phyloP scores from a whole-genome alignment of 306 rosid species.

The Trifolium fragiferum region DNA sequence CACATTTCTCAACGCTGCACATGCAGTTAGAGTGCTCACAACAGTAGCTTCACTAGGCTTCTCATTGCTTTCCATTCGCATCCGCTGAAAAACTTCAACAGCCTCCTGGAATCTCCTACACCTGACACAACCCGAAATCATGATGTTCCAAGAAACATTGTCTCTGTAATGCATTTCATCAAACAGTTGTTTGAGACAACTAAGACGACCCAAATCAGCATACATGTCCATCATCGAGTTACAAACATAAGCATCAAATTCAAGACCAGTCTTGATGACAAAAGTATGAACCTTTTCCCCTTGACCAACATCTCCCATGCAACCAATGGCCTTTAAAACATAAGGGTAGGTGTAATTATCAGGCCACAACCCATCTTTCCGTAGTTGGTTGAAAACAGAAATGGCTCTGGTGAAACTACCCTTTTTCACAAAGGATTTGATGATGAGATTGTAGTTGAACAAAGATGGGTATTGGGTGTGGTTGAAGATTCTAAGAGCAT shows the following conservation, averaged over 20 bases:
- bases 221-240: constrained; percentile 79
- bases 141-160: constrained; percentile 71
- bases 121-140: constrained; percentile 64
- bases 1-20: constrained; percentile 54
- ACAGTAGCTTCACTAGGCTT: constrained; percentile 67
- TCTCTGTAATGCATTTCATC: constrained; percentile 66
- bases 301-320: constrained; percentile 48
- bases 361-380: constrained; percentile 57
- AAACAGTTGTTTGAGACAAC: constrained; percentile 43
- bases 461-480: constrained; percentile 51
- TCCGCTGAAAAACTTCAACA: constrained; percentile 46
- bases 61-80: constrained; percentile 54
- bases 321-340: constrained; percentile 69
- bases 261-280: constrained; percentile 60
- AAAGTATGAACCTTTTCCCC: constrained; percentile 70
- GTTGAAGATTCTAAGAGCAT: constrained; percentile 54
- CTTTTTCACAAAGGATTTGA: constrained; percentile 51
- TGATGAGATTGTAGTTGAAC: constrained; percentile 63
- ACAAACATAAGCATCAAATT: constrained; percentile 66
- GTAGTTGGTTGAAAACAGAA: constrained; percentile 53
- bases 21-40: constrained; percentile 71
- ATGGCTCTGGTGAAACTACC: constrained; percentile 50
- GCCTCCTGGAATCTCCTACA: constrained; percentile 63
- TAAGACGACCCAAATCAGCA: constrained; percentile 53
- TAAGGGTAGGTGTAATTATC: constrained; percentile 79